phyloP scores from a whole-genome alignment of 345 rosid species.

The Eucalyptus regnans region DNA sequence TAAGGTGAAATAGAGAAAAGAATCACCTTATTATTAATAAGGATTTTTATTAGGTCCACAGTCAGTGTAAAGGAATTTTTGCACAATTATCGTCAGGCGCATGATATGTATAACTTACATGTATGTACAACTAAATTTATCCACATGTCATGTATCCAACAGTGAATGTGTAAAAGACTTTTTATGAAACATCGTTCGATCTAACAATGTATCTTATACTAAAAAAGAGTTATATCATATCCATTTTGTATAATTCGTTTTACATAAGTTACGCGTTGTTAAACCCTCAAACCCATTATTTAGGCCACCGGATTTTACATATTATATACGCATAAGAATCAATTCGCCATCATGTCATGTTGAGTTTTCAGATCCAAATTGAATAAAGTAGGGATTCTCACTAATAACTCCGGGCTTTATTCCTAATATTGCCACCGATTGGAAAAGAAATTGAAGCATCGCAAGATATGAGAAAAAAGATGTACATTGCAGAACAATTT shows the following conservation, averaged over 20 bases:
- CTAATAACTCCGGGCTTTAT: not conserved
- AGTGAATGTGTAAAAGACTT: rapidly evolving
- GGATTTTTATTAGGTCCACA: not conserved
- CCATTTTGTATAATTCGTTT: not conserved
- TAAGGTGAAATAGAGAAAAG: not conserved
- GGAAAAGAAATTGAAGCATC: not conserved
- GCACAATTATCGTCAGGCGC: rapidly evolving
- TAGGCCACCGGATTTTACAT: not conserved
- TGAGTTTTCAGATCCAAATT: not conserved
- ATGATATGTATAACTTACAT: not conserved
- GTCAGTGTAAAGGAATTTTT: not conserved
- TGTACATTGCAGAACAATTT: not conserved
- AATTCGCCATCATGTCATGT: not conserved
- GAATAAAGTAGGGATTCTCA: not conserved
- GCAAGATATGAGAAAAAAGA: not conserved
- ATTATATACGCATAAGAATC: not conserved
- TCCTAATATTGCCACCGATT: not conserved
- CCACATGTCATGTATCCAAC: not conserved
- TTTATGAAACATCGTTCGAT: not conserved
- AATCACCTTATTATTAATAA: not conserved
- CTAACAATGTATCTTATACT: not conserved
- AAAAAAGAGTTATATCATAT: not conserved
- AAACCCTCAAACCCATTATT: not conserved
- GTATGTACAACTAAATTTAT: not conserved
- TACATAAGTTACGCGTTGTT: rapidly evolving